Percentiles rank a stretch among this genome's conserved stretches.
Conservation (phyloP, 2,329 filamentous ascomycete genomes). For the Monascus ruber region DNA sequence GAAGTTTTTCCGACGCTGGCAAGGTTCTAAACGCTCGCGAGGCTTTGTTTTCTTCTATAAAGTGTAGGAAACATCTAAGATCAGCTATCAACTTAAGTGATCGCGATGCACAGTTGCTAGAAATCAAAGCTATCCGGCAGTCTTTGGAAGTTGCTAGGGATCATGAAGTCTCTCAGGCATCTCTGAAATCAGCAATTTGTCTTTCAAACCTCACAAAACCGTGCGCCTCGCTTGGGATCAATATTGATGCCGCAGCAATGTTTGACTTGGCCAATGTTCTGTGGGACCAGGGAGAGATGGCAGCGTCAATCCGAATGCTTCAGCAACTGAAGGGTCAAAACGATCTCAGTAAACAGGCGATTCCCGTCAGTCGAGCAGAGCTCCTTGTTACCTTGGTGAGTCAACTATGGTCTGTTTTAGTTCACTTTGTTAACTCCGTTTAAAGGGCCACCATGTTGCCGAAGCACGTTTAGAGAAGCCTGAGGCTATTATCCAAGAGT, state of each 20-base stretch:
- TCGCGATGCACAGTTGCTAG: slow-evolving; percentile 55
- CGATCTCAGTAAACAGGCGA: slow-evolving; percentile 55
- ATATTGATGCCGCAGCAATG: slow-evolving; percentile 64
- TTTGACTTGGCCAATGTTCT: slow-evolving; percentile 80
- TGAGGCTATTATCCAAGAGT: slow-evolving; percentile 76
- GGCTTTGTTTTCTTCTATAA: slow-evolving; percentile 69
- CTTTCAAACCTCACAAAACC: slow-evolving; percentile 65
- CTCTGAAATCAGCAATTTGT: slow-evolving; percentile 71
- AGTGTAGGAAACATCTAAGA: slow-evolving; percentile 55
- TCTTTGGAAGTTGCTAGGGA: slow-evolving; percentile 66
- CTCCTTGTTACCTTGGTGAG: slow-evolving; percentile 68
- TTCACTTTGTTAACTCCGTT: slow-evolving; percentile 1
- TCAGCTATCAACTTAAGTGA: slow-evolving; percentile 49
- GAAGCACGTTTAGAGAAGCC: slow-evolving; percentile 85
- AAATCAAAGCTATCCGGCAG: slow-evolving; percentile 65
- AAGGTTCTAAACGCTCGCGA: slow-evolving; percentile 73
- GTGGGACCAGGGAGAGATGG: slow-evolving; percentile 89
- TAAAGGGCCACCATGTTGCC: slow-evolving; percentile 68
- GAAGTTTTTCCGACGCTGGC: slow-evolving; percentile 52
- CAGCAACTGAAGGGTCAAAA: slow-evolving; percentile 56
- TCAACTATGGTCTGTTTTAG: slow-evolving; percentile 2
- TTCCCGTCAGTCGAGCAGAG: slow-evolving; percentile 62
- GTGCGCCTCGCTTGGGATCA: slow-evolving; percentile 59
- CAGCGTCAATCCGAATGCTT: slow-evolving; percentile 78
- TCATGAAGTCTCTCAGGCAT: slow-evolving; percentile 75